phyloP scores from a whole-genome alignment of 1,139 yeast genomes.

The Yamadazyma triangularis region DNA sequence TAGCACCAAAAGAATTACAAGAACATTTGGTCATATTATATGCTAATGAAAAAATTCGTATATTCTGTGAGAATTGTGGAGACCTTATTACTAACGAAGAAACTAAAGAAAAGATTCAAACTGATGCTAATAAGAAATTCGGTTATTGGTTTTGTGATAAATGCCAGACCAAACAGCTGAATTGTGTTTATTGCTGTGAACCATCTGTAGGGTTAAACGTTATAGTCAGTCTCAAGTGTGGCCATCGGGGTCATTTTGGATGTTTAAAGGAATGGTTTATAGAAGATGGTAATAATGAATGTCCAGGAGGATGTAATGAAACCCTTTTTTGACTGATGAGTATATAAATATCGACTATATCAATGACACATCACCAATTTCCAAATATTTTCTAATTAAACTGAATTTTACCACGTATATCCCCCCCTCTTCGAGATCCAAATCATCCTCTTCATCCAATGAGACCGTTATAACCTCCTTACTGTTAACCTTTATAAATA shows the following conservation, averaged over 20 bases:
- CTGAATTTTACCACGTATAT: conserved; percentile 74
- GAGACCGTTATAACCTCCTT: conserved; percentile 21
- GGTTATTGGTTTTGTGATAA: conserved; percentile 86
- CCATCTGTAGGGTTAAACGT: conserved; percentile 74
- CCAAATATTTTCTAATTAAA: conserved; percentile 38
- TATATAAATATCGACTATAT: too few species aligned
- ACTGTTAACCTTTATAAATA: conserved; percentile 58
- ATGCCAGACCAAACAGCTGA: conserved; percentile 56
- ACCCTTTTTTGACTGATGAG: conserved; percentile 7
- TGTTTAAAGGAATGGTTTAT: conserved; percentile 80
- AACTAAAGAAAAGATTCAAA: conserved; percentile 26
- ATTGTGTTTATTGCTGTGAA: conserved; percentile 77
- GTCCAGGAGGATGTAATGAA: conserved; percentile 73
- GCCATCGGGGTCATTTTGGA: conserved; percentile 82
- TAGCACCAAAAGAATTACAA: conserved; percentile 32
- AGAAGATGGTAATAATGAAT: conserved; percentile 56
- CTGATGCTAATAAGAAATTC: conserved; percentile 21
- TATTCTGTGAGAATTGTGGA: conserved; percentile 67
- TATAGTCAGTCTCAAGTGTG: conserved; percentile 66
- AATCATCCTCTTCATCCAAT: conserved; percentile 55
- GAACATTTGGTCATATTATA: conserved; percentile 18
- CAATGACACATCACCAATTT: conserved; percentile 39
- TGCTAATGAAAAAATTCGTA: conserved; percentile 13
- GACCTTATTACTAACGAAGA: conserved; percentile 61
- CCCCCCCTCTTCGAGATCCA: conserved; percentile 62